Evolutionary conservation across 805 yeast species (phyloP), one percentile per base, ranked within the genome.

Genomic region (Isabelozyma heimii): DNA sequence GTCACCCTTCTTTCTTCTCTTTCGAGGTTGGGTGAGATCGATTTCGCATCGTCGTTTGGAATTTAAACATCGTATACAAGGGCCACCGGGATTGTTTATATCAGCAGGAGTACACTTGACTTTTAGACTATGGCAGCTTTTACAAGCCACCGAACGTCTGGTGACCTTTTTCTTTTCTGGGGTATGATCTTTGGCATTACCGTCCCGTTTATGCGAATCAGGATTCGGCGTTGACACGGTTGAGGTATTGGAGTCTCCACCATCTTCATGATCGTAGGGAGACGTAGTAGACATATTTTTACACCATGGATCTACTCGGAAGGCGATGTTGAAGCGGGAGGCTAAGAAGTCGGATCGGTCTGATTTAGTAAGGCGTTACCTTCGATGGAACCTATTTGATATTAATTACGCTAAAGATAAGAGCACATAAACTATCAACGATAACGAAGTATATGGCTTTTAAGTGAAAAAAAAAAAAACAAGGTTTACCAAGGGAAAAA

Each of bases 21-120:
- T 81, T 40, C 84, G 73, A 8, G 83, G 70, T 46, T 82, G 87
- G 14, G 80, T 76, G 13, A 81, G 60, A 55, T 88, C 90, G 47
- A 86, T 82, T 51, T 82, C 84, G 67, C 97, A 91, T 33, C 65
- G 65, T 52, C 83, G 75, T 39, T 79, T 76, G 27, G 85, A 75
- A 61, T 83, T 87, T 20, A 79, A 52, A 60, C 97, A 91, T 40
- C 97, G 75, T 10, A 79, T 68, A 66, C 97, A 91, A 0, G 91
- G 82, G 3, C 86, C 83, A 2, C 73, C 64, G 8, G 84, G 83
- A 49, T 84, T 79, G 28, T 72, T 58, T 39, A 73, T 64, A 59
- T 84, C 84, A 1, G 85, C 73, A 0, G 96, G 94, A 7, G 86
- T 82, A 66, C 97, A 91, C 56, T 86, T 83, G 33, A 91, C 97